phyloP scores from a whole-genome alignment of 192 early-diverging fungal genomes.

The Umbelopsis sp. region DNA sequence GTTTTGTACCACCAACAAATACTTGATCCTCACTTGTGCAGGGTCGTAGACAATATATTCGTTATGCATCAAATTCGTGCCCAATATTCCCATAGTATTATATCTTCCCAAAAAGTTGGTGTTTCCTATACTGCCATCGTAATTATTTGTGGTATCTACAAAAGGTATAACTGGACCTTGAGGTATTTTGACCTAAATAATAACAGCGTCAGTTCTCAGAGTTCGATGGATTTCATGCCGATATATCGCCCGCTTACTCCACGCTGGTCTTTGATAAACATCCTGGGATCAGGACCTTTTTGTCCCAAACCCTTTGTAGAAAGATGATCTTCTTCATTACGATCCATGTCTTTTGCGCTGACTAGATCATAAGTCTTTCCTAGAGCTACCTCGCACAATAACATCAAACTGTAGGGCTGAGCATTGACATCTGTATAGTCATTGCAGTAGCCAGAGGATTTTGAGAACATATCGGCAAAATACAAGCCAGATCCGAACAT shows the following conservation, averaged over 20 bases:
- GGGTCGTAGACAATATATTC: conserved; percentile 82
- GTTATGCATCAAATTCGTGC: conserved; percentile 61
- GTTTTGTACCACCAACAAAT: conserved; percentile 48
- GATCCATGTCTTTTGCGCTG: conserved; percentile 46
- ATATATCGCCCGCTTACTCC: conserved; percentile 24
- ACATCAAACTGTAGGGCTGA: conserved; percentile 53
- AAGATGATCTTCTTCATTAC: conserved; percentile 46
- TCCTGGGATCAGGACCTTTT: conserved; percentile 56
- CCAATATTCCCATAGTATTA: too few relatives aligned
- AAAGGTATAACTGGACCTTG: conserved; percentile 56
- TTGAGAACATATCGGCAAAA: conserved; percentile 80
- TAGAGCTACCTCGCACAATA: conserved; percentile 81
- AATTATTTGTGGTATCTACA: conserved; percentile 31
- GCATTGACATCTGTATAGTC: conserved; percentile 39
- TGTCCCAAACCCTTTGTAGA: conserved; percentile 69
- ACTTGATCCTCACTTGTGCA: conserved; percentile 72
- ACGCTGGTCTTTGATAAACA: conserved; percentile 28
- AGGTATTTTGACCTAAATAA: conserved; percentile 39
- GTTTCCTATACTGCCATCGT: background rate
- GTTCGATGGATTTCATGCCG: too few relatives aligned
- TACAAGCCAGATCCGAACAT: conserved; percentile 88
- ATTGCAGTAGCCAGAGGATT: conserved; percentile 74
- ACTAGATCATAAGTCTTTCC: conserved; percentile 57
- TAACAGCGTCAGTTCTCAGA: background rate
- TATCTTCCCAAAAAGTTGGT: background rate